phyloP scores from a whole-genome alignment of 108 stramenopile species.

The Skeletonema costatum region DNA sequence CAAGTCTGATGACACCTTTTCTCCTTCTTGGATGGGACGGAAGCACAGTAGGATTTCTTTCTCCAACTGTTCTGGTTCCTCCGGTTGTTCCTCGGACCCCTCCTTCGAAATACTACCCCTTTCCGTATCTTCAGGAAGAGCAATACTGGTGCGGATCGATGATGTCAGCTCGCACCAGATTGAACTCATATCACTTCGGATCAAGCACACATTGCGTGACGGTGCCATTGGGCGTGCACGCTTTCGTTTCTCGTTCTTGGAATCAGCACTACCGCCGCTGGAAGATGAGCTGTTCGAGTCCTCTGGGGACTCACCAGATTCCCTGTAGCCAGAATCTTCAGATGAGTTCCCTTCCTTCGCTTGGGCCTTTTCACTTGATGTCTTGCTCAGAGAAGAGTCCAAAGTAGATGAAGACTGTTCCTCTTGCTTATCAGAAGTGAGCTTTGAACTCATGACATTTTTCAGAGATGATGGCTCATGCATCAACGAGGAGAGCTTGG shows the following conservation, averaged over 20 bases:
- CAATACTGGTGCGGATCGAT: slow-evolving; percentile 61
- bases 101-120: slow-evolving; percentile 15
- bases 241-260: slow-evolving; percentile 49
- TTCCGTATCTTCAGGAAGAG: slow-evolving; percentile 53
- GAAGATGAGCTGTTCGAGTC: slow-evolving; percentile 20
- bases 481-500: slow-evolving; percentile 73
- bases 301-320: slow-evolving; percentile 63
- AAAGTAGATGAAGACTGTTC: slow-evolving; percentile 59
- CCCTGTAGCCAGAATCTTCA: slow-evolving; percentile 84
- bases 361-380: slow-evolving; percentile 31
- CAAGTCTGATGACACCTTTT: slow-evolving; percentile 56
- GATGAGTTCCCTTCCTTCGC: slow-evolving; percentile 46
- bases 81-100: slow-evolving; percentile 10
- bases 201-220: slow-evolving; percentile 73
- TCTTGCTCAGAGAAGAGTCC: slow-evolving; percentile 52
- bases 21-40: slow-evolving; percentile 80
- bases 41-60: slow-evolving; percentile 81
- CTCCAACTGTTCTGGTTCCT: slow-evolving; percentile 24
- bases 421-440: slow-evolving; percentile 10
- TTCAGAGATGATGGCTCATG: slow-evolving; percentile 35
- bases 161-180: slow-evolving; percentile 90
- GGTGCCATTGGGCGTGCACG: slow-evolving; percentile 69
- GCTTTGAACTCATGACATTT: slow-evolving; percentile 2
- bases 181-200: slow-evolving; percentile 76
- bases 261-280: neutral